A percentile compares a stretch with the other conserved stretches of the same genome.
Evolutionary conservation across 2,329 filamentous ascomycete genomes (phyloP).

Genomic region (Colletotrichum costaricense): DNA sequence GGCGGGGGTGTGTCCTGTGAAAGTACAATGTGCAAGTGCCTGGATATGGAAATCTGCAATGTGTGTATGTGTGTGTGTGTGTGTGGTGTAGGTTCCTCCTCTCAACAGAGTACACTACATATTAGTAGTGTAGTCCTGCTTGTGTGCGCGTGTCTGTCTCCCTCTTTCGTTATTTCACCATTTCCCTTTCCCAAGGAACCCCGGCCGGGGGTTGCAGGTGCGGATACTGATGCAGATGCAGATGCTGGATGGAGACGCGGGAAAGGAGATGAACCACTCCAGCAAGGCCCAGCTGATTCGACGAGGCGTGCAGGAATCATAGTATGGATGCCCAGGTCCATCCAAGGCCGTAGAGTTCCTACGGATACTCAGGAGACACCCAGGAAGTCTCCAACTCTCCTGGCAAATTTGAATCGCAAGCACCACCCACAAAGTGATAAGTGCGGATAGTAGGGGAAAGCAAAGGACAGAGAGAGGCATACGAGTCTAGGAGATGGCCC

Average conservation of each 20-base stretch:
- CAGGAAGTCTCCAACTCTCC: neutral
- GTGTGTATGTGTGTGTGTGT: neutral
- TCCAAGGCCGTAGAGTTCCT: neutral
- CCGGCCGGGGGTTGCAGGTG: neutral
- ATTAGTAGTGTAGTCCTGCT: neutral
- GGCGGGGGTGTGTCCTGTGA: neutral
- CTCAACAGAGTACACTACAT: neutral
- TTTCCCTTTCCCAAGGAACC: constrained; percentile 26
- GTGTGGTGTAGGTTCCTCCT: neutral
- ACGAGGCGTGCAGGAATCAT: constrained; percentile 8
- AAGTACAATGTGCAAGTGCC: neutral
- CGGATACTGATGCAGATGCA: constrained; percentile 5
- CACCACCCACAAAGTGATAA: constrained; percentile 13
- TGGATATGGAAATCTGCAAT: neutral
- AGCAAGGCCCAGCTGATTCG: constrained; percentile 6
- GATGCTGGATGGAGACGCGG: constrained; percentile 16
- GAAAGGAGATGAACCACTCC: constrained; percentile 29
- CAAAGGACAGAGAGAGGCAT: constrained; percentile 41
- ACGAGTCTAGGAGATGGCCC: constrained; percentile 38
- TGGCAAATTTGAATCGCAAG: neutral
- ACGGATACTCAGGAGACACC: too few species aligned
- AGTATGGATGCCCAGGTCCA: neutral
- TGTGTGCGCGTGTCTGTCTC: neutral
- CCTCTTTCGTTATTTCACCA: constrained; percentile 2
- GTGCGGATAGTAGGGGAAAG: neutral